Conservation (phyloP, 164 flowering plant species). For the Houttuynia cordata region DNA sequence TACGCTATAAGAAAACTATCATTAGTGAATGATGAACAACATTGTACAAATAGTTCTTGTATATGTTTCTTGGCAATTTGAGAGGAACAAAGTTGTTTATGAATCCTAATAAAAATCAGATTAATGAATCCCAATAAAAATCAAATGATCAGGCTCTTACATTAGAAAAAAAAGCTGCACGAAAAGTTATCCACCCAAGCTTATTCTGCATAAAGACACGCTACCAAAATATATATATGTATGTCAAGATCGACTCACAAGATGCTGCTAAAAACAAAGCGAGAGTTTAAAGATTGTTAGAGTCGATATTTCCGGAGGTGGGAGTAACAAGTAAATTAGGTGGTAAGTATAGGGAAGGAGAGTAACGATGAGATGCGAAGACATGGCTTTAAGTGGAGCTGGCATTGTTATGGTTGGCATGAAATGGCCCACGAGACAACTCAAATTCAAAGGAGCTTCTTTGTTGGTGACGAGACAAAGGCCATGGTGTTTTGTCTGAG, state of each 20-base stretch:
- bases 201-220: no score
- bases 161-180: no score
- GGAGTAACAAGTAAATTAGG: background rate
- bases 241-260: background rate
- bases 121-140: no score
- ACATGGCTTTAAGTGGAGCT: background rate
- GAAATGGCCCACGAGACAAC: background rate
- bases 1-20: no score
- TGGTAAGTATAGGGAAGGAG: background rate
- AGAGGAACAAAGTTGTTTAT: no score
- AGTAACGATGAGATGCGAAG: background rate
- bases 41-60: no score
- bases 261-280: background rate
- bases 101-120: no score
- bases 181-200: no score
- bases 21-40: no score
- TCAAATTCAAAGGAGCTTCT: background rate
- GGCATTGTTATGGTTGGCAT: background rate
- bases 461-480: background rate
- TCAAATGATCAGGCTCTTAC: no score
- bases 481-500: background rate
- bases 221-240: no score
- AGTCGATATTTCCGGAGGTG: background rate
- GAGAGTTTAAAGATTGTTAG: background rate
- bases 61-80: no score